phyloP scores from a whole-genome alignment of 2,329 filamentous ascomycete genomes.

The Pseudofabraea citricarpa region DNA sequence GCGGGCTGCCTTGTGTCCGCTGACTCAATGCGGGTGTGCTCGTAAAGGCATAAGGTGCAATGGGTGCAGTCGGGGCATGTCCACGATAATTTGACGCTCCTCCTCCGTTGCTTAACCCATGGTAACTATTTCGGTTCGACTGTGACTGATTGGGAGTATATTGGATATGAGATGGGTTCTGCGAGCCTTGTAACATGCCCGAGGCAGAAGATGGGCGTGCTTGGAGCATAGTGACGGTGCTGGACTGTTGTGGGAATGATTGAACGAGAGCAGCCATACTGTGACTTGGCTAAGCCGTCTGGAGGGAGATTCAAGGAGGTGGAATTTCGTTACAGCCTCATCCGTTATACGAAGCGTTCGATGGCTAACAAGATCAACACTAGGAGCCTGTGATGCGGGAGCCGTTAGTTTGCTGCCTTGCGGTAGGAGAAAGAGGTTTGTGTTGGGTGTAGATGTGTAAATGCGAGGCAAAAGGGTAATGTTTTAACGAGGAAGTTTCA shows the following conservation, averaged over 20 bases:
- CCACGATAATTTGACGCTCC: constrained; percentile 47
- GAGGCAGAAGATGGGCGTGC: constrained; percentile 63
- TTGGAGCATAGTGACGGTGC: constrained; percentile 71
- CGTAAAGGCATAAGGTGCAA: constrained; percentile 75
- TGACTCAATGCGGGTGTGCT: constrained; percentile 56
- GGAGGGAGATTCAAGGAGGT: constrained; percentile 18
- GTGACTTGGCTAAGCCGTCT: constrained; percentile 22
- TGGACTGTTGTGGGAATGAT: constrained; percentile 71
- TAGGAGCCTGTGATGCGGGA: too few relatives aligned
- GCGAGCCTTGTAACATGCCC: constrained; percentile 36
- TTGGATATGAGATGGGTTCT: constrained; percentile 35
- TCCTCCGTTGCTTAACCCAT: constrained; percentile 43
- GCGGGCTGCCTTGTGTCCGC: constrained; percentile 31
- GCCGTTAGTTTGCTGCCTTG: too few relatives aligned
- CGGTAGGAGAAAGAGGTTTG: too few relatives aligned
- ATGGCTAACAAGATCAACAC: too few relatives aligned
- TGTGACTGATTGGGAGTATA: constrained; percentile 40
- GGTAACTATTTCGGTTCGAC: constrained; percentile 44
- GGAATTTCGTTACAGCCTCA: constrained; percentile 15
- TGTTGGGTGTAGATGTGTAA: too few relatives aligned
- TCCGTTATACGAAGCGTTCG: too few relatives aligned
- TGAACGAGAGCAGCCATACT: constrained; percentile 84
- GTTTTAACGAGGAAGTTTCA: constrained; percentile 7
- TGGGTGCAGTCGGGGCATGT: constrained; percentile 44
- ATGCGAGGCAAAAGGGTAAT: too few relatives aligned